phyloP scores from a whole-genome alignment of 2,329 filamentous ascomycete genomes.

The Tricladium varicosporioides region DNA sequence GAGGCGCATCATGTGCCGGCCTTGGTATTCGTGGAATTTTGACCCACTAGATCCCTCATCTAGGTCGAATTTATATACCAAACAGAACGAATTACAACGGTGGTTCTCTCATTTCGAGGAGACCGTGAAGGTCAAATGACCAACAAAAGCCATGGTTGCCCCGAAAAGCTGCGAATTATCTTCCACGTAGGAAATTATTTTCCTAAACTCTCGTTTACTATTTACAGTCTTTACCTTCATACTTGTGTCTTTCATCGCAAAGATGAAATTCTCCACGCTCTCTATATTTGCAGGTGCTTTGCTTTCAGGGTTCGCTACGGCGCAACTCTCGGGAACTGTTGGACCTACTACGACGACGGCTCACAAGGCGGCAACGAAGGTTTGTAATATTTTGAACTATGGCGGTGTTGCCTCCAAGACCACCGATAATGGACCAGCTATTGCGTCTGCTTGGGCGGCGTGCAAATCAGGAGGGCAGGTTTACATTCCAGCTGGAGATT shows the following conservation, averaged over 20 bases:
- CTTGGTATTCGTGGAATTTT: background rate
- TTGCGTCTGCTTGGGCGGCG: slow-evolving; percentile 42
- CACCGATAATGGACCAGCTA: slow-evolving; percentile 44
- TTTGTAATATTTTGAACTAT: slow-evolving; percentile 46
- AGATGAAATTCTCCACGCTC: slow-evolving; percentile 17
- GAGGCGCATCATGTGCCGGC: background rate
- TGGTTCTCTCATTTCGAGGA: background rate
- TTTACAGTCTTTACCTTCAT: background rate
- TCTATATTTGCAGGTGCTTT: slow-evolving; percentile 7
- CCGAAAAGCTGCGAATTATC: background rate
- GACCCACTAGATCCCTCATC: background rate
- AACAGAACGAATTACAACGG: background rate
- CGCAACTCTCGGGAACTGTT: slow-evolving; percentile 26
- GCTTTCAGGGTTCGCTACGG: slow-evolving; percentile 11
- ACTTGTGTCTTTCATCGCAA: background rate
- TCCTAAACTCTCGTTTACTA: background rate
- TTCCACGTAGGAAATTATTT: background rate
- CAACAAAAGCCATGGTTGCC: no score
- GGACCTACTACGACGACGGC: slow-evolving; percentile 27
- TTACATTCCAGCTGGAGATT: slow-evolving; percentile 39
- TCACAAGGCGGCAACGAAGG: slow-evolving; percentile 24
- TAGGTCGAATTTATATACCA: background rate
- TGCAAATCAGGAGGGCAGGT: slow-evolving; percentile 43
- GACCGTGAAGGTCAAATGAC: background rate
- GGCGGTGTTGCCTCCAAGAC: slow-evolving; percentile 45